phyloP scores from a whole-genome alignment of 129 eudicot species.

The Chrysanthemum makinoi region DNA sequence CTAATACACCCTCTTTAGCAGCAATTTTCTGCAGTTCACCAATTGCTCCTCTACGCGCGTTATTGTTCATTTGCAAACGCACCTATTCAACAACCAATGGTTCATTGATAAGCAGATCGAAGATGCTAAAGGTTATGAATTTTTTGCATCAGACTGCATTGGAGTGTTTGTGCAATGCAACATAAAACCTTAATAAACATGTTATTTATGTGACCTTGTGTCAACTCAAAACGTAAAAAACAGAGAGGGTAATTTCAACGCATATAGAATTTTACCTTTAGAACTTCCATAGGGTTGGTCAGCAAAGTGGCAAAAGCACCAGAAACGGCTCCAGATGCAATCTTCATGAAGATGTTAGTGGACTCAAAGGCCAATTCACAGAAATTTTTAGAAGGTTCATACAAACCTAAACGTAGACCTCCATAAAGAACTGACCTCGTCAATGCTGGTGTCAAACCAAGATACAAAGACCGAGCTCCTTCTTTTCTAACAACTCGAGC shows the following conservation, averaged over 20 bases:
- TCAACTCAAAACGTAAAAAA: not conserved
- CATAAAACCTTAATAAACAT: not conserved
- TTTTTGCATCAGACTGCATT: conserved; percentile 7
- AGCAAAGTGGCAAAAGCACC: conserved; percentile 94
- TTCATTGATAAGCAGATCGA: not conserved
- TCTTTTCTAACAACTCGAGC: conserved; percentile 64
- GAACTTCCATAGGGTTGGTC: conserved; percentile 87
- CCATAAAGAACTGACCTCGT: conserved; percentile 99
- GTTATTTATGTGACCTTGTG: too few relatives aligned
- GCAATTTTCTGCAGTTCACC: conserved; percentile 62
- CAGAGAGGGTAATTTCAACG: not conserved
- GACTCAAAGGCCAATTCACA: conserved; percentile 98
- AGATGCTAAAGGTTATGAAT: not conserved
- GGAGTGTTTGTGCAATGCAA: not conserved
- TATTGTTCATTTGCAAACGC: conserved; percentile 77
- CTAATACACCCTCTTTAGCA: conserved; percentile 65
- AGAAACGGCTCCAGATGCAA: conserved; percentile 95
- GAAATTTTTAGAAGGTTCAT: conserved; percentile 92
- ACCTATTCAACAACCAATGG: conserved; percentile 47
- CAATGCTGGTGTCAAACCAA: conserved; percentile 88
- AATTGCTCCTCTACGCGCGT: conserved; percentile 45
- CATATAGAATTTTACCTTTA: conserved; percentile 52
- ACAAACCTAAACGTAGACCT: conserved; percentile 99
- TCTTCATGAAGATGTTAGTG: conserved; percentile 89
- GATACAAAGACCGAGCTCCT: conserved; percentile 75